Percentiles rank a stretch among this genome's conserved stretches.
These are phyloP conservation scores for Xenoacremonium recifei DNA, from an alignment of 2,329 filamentous ascomycete species.

Conservation along the genomic window DNA sequence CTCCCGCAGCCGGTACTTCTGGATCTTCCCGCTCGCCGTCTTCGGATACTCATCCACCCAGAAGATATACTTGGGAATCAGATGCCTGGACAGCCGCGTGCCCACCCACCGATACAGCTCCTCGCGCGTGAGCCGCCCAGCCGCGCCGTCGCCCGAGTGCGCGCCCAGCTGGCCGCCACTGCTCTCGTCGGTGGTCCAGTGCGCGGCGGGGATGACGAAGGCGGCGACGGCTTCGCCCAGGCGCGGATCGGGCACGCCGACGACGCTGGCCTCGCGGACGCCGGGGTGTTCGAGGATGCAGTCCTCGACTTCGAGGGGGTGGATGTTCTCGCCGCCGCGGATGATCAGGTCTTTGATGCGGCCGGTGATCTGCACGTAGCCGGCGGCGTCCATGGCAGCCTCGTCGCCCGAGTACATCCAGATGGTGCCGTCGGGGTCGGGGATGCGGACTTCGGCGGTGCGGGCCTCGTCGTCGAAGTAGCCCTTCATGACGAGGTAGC, in stretches of 20 bases:
- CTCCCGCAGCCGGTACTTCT: slow-evolving; percentile 84
- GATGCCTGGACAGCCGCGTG: slow-evolving; percentile 65
- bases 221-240: slow-evolving; percentile 87
- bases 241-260: slow-evolving; percentile 76
- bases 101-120: slow-evolving; percentile 72
- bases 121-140: slow-evolving; percentile 47
- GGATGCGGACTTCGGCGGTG: slow-evolving; percentile 64
- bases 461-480: slow-evolving; percentile 76
- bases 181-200: slow-evolving; percentile 23
- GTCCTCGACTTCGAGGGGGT: slow-evolving; percentile 90
- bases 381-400: slow-evolving; percentile 77
- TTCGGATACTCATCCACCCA: slow-evolving; percentile 85
- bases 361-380: slow-evolving; percentile 86
- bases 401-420: slow-evolving; percentile 97
- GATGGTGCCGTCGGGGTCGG: slow-evolving; percentile 50
- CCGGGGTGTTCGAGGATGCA: slow-evolving; percentile 71
- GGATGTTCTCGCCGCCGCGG: slow-evolving; percentile 91
- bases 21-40: slow-evolving; percentile 94
- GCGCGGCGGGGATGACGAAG: slow-evolving; percentile 63
- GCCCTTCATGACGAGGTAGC: slow-evolving; percentile 87
- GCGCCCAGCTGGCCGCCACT: slow-evolving; percentile 1
- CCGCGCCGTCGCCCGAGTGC: slow-evolving; percentile 23
- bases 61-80: slow-evolving; percentile 89
- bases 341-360: slow-evolving; percentile 96
- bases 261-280: slow-evolving; percentile 76